A percentile compares a stretch with the other conserved stretches of the same genome.
These are phyloP conservation scores for Pyricularia sp. DNA, from an alignment of 2,329 filamentous ascomycete genomes.

Conservation along the genomic window DNA sequence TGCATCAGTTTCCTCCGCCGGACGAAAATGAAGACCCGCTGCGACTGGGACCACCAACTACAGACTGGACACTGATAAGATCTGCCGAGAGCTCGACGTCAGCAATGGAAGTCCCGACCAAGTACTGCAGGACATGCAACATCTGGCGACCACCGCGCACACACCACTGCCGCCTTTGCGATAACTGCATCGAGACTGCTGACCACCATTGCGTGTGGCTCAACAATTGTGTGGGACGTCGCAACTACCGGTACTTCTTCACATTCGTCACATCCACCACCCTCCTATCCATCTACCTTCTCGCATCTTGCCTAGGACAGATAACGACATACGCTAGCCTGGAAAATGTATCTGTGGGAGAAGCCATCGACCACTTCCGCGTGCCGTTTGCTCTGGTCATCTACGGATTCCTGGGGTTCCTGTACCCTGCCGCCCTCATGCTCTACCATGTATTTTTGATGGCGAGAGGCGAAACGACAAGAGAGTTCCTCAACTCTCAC, in stretches of 20 bases:
- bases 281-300: slow-evolving; percentile 64
- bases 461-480: slow-evolving; percentile 83
- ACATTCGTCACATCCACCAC: slow-evolving; percentile 77
- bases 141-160: slow-evolving; percentile 94
- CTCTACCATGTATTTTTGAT: slow-evolving; percentile 89
- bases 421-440: slow-evolving; percentile 77
- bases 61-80: slow-evolving; percentile 89
- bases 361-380: slow-evolving; percentile 60
- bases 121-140: slow-evolving; percentile 96
- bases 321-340: slow-evolving; percentile 61
- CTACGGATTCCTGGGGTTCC: slow-evolving; percentile 63
- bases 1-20: slow-evolving; percentile 76
- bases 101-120: slow-evolving; percentile 95
- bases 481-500: slow-evolving; percentile 92
- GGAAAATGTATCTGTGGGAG: slow-evolving; percentile 56
- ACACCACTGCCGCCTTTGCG: slow-evolving; percentile 93
- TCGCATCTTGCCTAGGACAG: slow-evolving; percentile 72
- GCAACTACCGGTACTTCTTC: slow-evolving; percentile 98
- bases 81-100: slow-evolving; percentile 65
- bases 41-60: slow-evolving; percentile 72
- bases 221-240: slow-evolving; percentile 93
- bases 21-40: slow-evolving; percentile 74
- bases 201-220: slow-evolving; percentile 99
- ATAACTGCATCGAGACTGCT: slow-evolving; percentile 94
- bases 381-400: slow-evolving; percentile 85